Percentiles rank a stretch among this genome's conserved stretches.
phyloP scores from a whole-genome alignment of 2,329 filamentous ascomycete genomes.

The Penicillium fuscoglaucum region DNA sequence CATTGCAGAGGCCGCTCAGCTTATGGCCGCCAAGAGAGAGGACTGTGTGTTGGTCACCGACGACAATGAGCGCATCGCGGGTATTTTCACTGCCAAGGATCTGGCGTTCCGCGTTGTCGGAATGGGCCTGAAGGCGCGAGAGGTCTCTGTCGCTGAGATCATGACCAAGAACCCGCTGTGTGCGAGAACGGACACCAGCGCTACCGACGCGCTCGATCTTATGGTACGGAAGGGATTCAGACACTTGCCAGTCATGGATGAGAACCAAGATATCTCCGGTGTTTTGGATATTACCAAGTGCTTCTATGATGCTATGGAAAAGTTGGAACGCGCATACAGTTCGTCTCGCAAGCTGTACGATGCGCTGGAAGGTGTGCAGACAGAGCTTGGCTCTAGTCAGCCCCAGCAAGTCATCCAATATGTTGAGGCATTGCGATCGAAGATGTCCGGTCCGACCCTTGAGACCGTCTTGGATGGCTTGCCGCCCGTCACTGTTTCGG shows the following conservation, averaged over 20 bases:
- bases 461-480: constrained; percentile 91
- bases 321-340: constrained; percentile 93
- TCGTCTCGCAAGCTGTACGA: constrained; percentile 98
- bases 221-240: constrained; percentile 99
- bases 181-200: constrained; percentile 94
- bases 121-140: constrained; percentile 81
- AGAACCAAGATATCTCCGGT: constrained; percentile 98
- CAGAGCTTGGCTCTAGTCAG: constrained; percentile 90
- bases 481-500: constrained; percentile 91
- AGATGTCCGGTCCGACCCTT: constrained; percentile 97
- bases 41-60: constrained; percentile 98
- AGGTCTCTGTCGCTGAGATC: constrained; percentile 93
- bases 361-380: constrained; percentile 95
- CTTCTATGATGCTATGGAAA: constrained; percentile 99
- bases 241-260: constrained; percentile 98
- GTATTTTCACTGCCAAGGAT: constrained; percentile 99
- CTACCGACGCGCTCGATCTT: constrained; percentile 92
- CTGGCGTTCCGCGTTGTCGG: constrained; percentile 96
- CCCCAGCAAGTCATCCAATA: constrained; percentile 99
- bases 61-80: constrained; percentile 94
- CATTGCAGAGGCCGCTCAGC: constrained; percentile 91
- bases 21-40: constrained; percentile 98
- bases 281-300: constrained; percentile 99
- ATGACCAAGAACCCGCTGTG: constrained; percentile 99
- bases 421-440: constrained; percentile 87